These are phyloP conservation scores for Naumovozyma castellii DNA, from an alignment of 805 yeast species.

Conservation along the genomic window DNA sequence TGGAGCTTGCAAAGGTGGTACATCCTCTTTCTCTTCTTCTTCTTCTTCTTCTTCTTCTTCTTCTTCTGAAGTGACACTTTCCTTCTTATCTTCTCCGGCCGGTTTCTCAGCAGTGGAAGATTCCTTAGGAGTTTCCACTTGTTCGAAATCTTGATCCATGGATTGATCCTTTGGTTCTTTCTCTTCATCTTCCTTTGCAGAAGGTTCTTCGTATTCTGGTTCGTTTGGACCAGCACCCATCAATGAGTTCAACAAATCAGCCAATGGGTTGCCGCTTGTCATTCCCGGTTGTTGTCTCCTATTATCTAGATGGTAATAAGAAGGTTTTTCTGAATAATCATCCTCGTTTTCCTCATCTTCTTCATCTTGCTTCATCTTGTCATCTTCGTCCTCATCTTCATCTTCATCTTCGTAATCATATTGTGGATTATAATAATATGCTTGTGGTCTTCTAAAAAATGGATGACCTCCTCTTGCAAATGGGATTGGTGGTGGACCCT, in stretches of 20 bases:
- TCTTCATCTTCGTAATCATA: conserved; percentile 26
- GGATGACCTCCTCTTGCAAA: conserved; percentile 3
- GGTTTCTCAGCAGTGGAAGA: not conserved
- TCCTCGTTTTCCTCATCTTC: conserved; percentile 1
- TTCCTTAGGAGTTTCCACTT: conserved; percentile 1
- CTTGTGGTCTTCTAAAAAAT: conserved; percentile 12
- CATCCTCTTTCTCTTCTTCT: conserved; percentile 3
- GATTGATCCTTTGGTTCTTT: conserved; percentile 9
- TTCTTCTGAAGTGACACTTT: not conserved
- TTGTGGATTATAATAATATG: conserved; percentile 24
- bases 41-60: conserved; percentile 4
- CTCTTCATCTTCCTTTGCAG: conserved; percentile 11
- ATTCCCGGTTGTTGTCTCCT: conserved; percentile 18
- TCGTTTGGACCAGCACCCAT: conserved; percentile 13
- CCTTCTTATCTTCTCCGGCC: not conserved
- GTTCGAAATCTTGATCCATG: conserved; percentile 1
- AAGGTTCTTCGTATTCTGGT: conserved; percentile 9
- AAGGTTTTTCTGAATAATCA: conserved; percentile 15
- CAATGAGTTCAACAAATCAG: conserved; percentile 15
- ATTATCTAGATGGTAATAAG: conserved; percentile 18
- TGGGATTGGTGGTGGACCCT: conserved; percentile 5
- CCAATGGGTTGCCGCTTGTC: conserved; percentile 6
- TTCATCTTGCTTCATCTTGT: conserved; percentile 5
- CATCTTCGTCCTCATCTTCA: conserved; percentile 21
- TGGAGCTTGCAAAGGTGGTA: not conserved